Base-by-base conservation (phyloP, 306 rosid species). In the Vicia sativa region DNA sequence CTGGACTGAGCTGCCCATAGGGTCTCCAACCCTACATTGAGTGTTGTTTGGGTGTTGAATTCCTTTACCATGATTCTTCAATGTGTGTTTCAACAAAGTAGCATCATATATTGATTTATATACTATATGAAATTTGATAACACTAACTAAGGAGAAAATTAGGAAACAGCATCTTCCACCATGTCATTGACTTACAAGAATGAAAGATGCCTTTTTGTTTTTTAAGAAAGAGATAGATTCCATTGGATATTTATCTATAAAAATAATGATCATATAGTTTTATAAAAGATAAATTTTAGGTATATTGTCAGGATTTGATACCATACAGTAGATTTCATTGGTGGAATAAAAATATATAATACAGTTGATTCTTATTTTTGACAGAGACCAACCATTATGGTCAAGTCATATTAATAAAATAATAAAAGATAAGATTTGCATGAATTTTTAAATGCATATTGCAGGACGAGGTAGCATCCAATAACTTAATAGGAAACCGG, bases 1-100 rank as follows among this genome's bases (percentile, higher is more conserved):
- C 80, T 78, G 6, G 81, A 50, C 67, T 85, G 52, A 70, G 80
- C 85, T 63, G 70, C 71, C 89, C 93, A 87, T 0, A 87, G 63
- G 73, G 63, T 55, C 61, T 83, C 82, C 44, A 85, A 7, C 67
- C 78, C 81, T 35, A 83, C 83, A n/a, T 66, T 49, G 8, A 83
- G 55, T 45, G 72, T 81, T 61, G 81, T 69, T 78, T 83, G 72
- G 19, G 85, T 78, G 44, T 44, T 74, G 31, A 74, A 65, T 56
- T 90, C 91, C 74, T 78, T 80, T 19, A 71, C 5, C 89, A 81
- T 85, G 65, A 43, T 38, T 77, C 10, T 63, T 55, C 3, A 26
- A 31, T 8, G 46, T 31, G 38, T 15, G 44, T n/a, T n/a, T n/a
- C n/a, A n/a, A n/a, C n/a, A 29, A 13, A 28, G 53, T 0, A 6